phyloP scores from a whole-genome alignment of 805 yeast genomes.

The Suhomyces faveliae region DNA sequence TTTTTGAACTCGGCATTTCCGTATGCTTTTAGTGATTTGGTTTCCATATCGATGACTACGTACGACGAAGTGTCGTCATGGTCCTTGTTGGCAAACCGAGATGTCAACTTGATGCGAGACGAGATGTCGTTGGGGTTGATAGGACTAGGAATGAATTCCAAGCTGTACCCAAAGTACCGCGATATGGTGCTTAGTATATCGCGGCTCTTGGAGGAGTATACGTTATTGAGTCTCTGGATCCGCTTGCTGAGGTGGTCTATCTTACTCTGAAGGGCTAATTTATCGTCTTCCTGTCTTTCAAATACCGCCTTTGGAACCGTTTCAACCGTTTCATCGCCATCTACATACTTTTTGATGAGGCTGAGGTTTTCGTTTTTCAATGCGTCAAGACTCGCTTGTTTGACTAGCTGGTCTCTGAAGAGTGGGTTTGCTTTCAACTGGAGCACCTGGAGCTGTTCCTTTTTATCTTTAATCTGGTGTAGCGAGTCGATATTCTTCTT shows the following conservation, averaged over 20 bases:
- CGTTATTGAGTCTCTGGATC: constrained; percentile 51
- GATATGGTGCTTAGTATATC: constrained; percentile 70
- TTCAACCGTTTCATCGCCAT: constrained; percentile 18
- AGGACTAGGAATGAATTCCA: constrained; percentile 58
- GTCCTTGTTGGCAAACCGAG: constrained; percentile 33
- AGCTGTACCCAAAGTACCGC: constrained; percentile 65
- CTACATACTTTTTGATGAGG: constrained; percentile 35
- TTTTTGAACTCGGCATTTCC: constrained; percentile 39
- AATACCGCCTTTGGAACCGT: constrained; percentile 60
- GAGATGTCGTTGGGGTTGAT: constrained; percentile 45
- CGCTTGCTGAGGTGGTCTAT: constrained; percentile 52
- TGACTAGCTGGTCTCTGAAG: constrained; percentile 57
- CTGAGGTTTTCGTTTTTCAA: constrained; percentile 60
- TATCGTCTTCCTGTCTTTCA: constrained; percentile 59
- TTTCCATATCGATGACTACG: constrained; percentile 55
- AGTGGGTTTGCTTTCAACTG: constrained; percentile 70
- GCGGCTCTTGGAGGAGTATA: constrained; percentile 62
- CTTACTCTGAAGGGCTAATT: constrained; percentile 45
- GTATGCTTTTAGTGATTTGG: constrained; percentile 54
- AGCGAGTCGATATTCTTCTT: constrained; percentile 34
- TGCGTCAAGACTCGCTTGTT: constrained; percentile 48
- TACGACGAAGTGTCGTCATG: constrained; percentile 35
- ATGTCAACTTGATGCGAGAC: constrained; percentile 55
- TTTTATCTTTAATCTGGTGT: constrained; percentile 18
- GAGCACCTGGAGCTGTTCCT: constrained; percentile 44